phyloP scores from a whole-genome alignment of 306 rosid species.

The Begonia masoniana region DNA sequence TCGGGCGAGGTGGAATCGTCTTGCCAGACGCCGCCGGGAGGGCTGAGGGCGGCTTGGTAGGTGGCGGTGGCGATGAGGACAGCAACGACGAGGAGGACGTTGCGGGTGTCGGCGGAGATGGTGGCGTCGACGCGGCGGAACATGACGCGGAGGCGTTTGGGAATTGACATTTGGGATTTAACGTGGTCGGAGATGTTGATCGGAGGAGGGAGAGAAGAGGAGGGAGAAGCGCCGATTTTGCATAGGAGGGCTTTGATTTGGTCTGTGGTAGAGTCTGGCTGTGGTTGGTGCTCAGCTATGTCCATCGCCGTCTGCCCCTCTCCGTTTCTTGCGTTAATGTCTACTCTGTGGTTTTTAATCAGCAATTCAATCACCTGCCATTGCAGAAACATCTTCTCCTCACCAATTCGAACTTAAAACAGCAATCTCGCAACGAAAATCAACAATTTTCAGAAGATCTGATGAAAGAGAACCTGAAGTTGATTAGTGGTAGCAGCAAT shows the following conservation, averaged over 20 bases:
- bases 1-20: neutral
- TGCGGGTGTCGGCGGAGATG: slow-evolving; percentile 11
- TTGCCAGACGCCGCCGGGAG: slow-evolving; percentile 4
- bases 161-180: neutral
- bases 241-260: slow-evolving; percentile 6
- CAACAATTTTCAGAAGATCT: neutral
- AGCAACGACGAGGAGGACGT: slow-evolving; percentile 9
- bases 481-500: slow-evolving; percentile 10
- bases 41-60: slow-evolving; percentile 10
- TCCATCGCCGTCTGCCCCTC: slow-evolving; percentile 17
- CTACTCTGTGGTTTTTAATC: slow-evolving; percentile 2
- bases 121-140: neutral
- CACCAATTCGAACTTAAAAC: neutral
- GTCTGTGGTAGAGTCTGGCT: neutral
- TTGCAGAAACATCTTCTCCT: neutral
- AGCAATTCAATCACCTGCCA: slow-evolving; percentile 22
- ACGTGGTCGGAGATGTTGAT: neutral
- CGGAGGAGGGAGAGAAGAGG: slow-evolving; percentile 1
- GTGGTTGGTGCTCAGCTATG: slow-evolving; percentile 2
- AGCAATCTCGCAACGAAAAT: too few relatives aligned
- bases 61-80: slow-evolving; percentile 13
- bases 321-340: slow-evolving; percentile 12
- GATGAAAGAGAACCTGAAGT: slow-evolving; percentile 9
- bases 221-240: neutral
- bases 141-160: neutral